Evolutionary conservation across 257 asterid species (phyloP), one percentile per base, ranked within the genome.

Genomic region (Petunia axillaris): DNA sequence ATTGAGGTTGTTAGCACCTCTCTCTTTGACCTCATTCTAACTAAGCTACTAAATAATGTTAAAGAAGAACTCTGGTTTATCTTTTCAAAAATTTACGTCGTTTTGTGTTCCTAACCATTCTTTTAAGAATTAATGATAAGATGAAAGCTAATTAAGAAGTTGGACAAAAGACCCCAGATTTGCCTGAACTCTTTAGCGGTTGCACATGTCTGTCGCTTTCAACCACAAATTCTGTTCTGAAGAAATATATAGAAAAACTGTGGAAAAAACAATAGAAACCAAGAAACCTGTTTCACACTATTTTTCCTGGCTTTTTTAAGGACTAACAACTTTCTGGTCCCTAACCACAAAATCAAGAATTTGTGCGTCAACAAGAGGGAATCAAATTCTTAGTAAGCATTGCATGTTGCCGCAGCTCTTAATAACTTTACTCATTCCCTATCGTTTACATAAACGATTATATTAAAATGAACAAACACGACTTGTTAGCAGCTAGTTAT

Each of bases 151-250:
- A 59, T 25, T 14, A 48, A 59, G 14, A 77, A 74, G 63, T 68
- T 52, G 76, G 77, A 71, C 50, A 82, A 62, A 81, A 54, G 36
- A 36, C 50, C 59, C 76, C 76, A 74, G 81, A 86, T 77, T 77
- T 73, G 64, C 83, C 71, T 39, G 70, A 75, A 81, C 54, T 68
- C 11, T 52, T 53, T 60, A 44, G 81, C 74, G 60, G 75, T 46
- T 40, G 85, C 92, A 92, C 94, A 92, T 90, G 94, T 77, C 87
- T 78, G 87, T 92, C 91, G 77, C 88, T 86, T 86, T 90, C 93
- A 6, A 76, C 35, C 75, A 79, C 80, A 66, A 67, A 10, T 36
- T 64, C 80, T 80, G 2, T 66, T 16, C 66, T 44, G n/a, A 8
- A 35, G n/a, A 39, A 16, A 71, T 58, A 35, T 37, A 25, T 36